Evolutionary conservation across 495 filamentous ascomycete species (phyloP).

Genomic region (Neurospora africana): DNA sequence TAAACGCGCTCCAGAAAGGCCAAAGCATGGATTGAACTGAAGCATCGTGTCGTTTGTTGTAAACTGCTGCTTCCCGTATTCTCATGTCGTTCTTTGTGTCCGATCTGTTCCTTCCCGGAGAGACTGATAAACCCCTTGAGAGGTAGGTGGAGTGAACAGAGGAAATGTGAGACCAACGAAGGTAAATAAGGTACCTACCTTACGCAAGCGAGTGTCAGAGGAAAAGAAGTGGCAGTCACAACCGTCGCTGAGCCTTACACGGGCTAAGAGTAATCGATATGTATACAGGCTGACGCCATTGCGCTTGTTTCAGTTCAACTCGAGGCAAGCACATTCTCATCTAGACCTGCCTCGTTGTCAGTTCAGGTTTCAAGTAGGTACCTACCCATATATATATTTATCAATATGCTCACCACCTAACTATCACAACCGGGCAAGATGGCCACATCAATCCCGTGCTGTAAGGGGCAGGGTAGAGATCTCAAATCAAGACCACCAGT

Average conservation of each 20-base stretch:
- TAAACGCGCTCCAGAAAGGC: neutral
- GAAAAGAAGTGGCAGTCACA: neutral
- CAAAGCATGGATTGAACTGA: neutral
- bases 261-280: neutral
- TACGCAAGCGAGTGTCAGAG: neutral
- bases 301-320: neutral
- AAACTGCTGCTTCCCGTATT: constrained; percentile 18
- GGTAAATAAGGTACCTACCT: too few relatives aligned
- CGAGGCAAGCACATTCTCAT: neutral
- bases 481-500: neutral
- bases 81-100: neutral
- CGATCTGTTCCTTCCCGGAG: neutral
- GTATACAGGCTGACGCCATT: neutral
- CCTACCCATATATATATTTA: neutral
- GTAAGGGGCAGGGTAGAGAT: neutral
- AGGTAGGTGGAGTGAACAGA: neutral
- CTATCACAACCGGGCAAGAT: neutral
- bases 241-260: neutral
- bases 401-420: neutral
- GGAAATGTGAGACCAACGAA: neutral
- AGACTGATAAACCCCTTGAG: neutral
- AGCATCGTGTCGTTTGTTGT: neutral
- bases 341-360: neutral
- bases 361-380: neutral
- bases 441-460: neutral